Evolutionary conservation across 164 flowering plant species (phyloP).

Genomic region (Liquidambar formosana): DNA sequence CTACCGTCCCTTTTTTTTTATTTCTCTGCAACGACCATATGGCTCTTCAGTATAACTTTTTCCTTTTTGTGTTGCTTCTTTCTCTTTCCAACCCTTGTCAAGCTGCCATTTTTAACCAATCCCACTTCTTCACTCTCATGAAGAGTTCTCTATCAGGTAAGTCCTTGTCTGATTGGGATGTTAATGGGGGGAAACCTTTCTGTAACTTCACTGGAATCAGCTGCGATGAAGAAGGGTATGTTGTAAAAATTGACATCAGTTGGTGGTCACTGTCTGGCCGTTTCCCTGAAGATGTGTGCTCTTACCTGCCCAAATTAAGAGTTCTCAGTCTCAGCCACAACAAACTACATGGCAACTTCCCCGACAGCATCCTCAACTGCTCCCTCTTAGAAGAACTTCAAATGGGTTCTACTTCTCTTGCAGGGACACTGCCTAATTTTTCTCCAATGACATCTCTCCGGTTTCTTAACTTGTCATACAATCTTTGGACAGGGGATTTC

Average conservation of each 20-base stretch:
- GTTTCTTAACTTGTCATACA: constrained; percentile 66
- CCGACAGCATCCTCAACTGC: constrained; percentile 56
- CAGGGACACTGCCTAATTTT: constrained; percentile 63
- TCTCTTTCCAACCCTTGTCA: constrained; percentile 25
- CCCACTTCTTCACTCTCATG: constrained; percentile 68
- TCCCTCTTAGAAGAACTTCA: constrained; percentile 68
- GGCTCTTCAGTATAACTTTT: constrained; percentile 20
- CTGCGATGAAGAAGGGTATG: constrained; percentile 56
- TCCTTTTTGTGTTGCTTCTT: constrained; percentile 24
- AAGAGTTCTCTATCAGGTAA: constrained; percentile 55
- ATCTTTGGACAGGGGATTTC: constrained; percentile 64
- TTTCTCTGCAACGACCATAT: constrained; percentile 16
- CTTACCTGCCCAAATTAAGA: constrained; percentile 59
- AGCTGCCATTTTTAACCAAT: constrained; percentile 32
- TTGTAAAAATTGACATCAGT: constrained; percentile 49
- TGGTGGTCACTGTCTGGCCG: constrained; percentile 59
- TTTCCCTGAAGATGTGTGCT: constrained; percentile 63
- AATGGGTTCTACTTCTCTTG: constrained; percentile 35
- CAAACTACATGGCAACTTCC: constrained; percentile 51
- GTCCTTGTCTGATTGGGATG: constrained; percentile 51
- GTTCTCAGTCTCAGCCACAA: constrained; percentile 53
- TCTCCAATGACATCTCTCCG: constrained; percentile 51
- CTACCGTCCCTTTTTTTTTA: neutral
- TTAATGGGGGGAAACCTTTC: constrained; percentile 19
- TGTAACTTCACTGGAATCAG: constrained; percentile 67